Conservation (phyloP, 495 filamentous ascomycete species). For the Neurospora discreta region DNA sequence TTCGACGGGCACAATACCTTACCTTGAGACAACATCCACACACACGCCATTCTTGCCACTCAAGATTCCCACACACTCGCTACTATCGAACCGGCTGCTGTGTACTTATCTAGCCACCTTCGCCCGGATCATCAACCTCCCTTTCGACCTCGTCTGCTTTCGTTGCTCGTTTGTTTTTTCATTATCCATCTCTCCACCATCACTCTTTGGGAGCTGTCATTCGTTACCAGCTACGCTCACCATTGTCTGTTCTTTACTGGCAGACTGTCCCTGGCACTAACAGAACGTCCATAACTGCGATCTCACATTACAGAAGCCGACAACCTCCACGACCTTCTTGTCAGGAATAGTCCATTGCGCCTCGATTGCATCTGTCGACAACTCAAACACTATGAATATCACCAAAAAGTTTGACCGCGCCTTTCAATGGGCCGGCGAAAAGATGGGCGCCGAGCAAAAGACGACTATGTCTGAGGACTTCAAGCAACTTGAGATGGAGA, state of each 20-base stretch:
- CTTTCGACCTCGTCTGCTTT: neutral
- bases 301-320: neutral
- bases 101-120: neutral
- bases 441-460: conserved; percentile 90
- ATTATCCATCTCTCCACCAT: neutral
- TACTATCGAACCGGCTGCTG: neutral
- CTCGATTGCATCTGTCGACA: neutral
- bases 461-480: conserved; percentile 87
- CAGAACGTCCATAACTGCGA: neutral
- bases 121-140: neutral
- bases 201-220: neutral
- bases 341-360: neutral
- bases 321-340: neutral
- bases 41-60: neutral
- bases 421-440: conserved; percentile 97
- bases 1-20: neutral
- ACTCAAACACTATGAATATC: conserved; percentile 58
- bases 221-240: neutral
- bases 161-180: neutral
- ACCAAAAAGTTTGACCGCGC: conserved; percentile 93
- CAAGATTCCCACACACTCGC: neutral
- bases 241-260: neutral
- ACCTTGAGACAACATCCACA: neutral
- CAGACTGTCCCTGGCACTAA: neutral
- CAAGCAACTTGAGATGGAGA: conserved; percentile 85